Conservation (phyloP, 225 moss, liverwort and hornwort genomes). For the Sphagnum contortum region DNA sequence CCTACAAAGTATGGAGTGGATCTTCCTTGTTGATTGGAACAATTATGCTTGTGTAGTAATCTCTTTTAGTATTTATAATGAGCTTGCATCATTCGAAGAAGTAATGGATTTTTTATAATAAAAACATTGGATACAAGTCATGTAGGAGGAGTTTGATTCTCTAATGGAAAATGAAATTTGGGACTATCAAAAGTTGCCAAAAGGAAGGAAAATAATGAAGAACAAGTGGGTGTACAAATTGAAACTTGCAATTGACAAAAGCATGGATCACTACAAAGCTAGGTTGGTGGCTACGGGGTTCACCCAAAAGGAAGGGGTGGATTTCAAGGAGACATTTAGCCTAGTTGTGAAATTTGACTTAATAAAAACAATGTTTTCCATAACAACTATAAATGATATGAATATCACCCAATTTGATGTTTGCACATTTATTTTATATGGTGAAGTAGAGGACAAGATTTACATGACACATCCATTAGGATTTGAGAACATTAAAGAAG, state of each 20-base stretch:
- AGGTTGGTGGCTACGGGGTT: background rate
- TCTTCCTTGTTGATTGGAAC: too few species aligned
- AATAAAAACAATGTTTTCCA: background rate
- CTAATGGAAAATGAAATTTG: too few species aligned
- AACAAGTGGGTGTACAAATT: conserved; percentile 2
- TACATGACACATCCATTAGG: background rate
- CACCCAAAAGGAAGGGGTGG: background rate
- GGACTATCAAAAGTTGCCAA: too few species aligned
- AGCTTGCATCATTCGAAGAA: too few species aligned
- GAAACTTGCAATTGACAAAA: background rate
- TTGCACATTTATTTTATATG: background rate
- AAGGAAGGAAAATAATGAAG: too few species aligned
- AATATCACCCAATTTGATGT: background rate
- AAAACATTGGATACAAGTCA: too few species aligned
- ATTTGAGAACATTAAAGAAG: background rate
- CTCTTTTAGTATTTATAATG: too few species aligned
- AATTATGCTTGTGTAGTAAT: too few species aligned
- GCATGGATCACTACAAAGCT: background rate
- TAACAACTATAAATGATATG: background rate
- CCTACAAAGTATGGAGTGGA: too few species aligned
- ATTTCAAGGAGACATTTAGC: background rate
- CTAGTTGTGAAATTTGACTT: background rate
- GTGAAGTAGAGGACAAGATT: background rate
- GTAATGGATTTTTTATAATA: too few species aligned
- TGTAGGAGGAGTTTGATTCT: too few species aligned